Evolutionary conservation across 495 filamentous ascomycete species (phyloP).

Genomic region (Annulohypoxylon stygium): DNA sequence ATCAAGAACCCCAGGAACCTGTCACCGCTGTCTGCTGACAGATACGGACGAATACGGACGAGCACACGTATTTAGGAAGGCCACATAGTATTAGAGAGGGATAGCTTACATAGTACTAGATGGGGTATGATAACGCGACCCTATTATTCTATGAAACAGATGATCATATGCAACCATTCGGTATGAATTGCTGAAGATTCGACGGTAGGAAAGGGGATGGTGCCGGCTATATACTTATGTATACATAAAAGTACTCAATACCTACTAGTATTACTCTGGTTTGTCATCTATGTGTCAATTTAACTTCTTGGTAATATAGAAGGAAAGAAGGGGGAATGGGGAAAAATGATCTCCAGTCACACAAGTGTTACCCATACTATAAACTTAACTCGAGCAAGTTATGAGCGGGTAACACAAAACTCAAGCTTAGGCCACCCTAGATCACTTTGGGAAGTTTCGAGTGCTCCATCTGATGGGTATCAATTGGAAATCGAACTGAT

Average conservation of each 20-base stretch:
- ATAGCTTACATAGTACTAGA: constrained; percentile 31
- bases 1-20: not conserved
- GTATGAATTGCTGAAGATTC: not conserved
- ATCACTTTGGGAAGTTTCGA: not conserved
- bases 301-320: not conserved
- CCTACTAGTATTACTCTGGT: not conserved
- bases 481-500: not conserved
- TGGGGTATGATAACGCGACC: constrained; percentile 37
- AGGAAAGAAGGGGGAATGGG: not conserved
- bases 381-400: not conserved
- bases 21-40: constrained; percentile 23
- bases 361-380: constrained; percentile 5
- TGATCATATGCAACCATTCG: constrained; percentile 13
- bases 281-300: not conserved
- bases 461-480: not conserved
- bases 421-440: constrained; percentile 5
- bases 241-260: not conserved
- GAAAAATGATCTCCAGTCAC: not conserved
- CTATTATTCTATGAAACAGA: constrained; percentile 17
- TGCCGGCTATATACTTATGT: not conserved
- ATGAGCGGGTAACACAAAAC: constrained; percentile 4
- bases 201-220: not conserved
- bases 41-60: constrained; percentile 14
- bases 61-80: not conserved
- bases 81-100: not conserved